Conservation (phyloP, 2,329 filamentous ascomycete genomes). For the Cadophora luteo-olivacea region DNA sequence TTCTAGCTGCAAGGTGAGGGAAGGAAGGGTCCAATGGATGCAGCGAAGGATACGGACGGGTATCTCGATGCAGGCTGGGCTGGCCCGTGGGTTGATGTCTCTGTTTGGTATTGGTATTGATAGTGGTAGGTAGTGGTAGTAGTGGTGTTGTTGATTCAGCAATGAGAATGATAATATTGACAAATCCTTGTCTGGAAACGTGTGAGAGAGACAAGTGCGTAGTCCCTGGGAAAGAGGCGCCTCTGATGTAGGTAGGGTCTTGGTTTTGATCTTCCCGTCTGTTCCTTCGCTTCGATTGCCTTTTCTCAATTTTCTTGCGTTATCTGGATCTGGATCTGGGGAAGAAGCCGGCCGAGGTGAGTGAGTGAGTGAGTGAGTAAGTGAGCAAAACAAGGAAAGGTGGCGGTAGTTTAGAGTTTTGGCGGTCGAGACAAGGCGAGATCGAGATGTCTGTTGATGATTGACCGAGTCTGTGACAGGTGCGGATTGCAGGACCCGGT, state of each 20-base stretch:
- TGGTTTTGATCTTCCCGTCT: neutral
- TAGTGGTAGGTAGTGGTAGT: too few relatives aligned
- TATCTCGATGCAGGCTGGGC: neutral
- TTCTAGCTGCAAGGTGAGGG: neutral
- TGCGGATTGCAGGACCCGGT: neutral
- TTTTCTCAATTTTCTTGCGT: neutral
- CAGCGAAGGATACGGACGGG: neutral
- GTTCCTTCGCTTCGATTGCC: neutral
- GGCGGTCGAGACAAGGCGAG: neutral
- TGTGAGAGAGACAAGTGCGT: neutral
- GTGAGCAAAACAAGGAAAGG: neutral
- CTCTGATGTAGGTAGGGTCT: conserved; percentile 1
- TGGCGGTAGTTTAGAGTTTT: conserved; percentile 5
- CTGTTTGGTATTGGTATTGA: neutral
- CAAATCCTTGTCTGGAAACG: neutral
- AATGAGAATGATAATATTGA: neutral
- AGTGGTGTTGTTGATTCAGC: neutral
- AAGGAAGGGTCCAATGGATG: neutral
- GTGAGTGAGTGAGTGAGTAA: too few relatives aligned
- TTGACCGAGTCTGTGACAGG: neutral
- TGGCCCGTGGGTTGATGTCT: neutral
- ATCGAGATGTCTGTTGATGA: neutral
- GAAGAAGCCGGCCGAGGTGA: conserved; percentile 5
- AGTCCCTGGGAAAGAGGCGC: neutral
- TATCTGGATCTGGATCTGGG: conserved; percentile 10